Evolutionary conservation across 2,329 filamentous ascomycete species (phyloP), one percentile per base, ranked within the genome.

Genomic region (Cladosporium sp.): DNA sequence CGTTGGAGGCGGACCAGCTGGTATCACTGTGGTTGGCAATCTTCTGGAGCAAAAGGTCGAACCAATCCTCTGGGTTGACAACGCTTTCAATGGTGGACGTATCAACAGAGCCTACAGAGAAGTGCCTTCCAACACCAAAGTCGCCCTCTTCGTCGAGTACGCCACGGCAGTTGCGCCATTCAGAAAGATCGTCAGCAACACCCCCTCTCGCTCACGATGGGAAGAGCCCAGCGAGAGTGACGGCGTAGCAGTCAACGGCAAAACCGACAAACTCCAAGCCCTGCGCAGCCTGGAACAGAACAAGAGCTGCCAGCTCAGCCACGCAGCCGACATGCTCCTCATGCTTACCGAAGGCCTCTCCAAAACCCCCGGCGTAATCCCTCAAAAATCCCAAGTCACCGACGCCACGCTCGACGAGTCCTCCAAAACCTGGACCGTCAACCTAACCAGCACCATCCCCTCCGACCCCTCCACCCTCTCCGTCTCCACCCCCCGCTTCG

Each of bases 51-150:
- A 74, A 27, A 71, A 74, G 41, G 67, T 75, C 7, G 65, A 69
- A 7, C 74, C 73, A 12, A 73, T 84, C 43, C 64, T 80, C 45
- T 85, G 82, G 82, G 70, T 83, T 34, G 82, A 84, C 59, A 73
- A 79, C 29, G 61, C 64, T 2, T 83, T 84, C 58, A 66, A 75
- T 19, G 80, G 63, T 8, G 66, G 66, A 11, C 55, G 66, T 42
- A 58, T 69, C 38, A 68, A 68, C 56, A 69, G 71, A 52, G 72
- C 71, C 60, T 85, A 85, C 61, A 73, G 80, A 42, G 80, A 83
- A 60, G 82, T 84, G 17, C 81, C 81, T 55, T 79, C 74, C 58
- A 85, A 85, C 62, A 85, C 82, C 51, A 84, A 80, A 60, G 80
- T 80, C 37, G 73, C 74, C 39, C 70, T 81, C 18, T 84, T 85